Evolutionary conservation across 257 asterid species (phyloP), one percentile per base, ranked within the genome.

Genomic region (Solanum bukasovii): DNA sequence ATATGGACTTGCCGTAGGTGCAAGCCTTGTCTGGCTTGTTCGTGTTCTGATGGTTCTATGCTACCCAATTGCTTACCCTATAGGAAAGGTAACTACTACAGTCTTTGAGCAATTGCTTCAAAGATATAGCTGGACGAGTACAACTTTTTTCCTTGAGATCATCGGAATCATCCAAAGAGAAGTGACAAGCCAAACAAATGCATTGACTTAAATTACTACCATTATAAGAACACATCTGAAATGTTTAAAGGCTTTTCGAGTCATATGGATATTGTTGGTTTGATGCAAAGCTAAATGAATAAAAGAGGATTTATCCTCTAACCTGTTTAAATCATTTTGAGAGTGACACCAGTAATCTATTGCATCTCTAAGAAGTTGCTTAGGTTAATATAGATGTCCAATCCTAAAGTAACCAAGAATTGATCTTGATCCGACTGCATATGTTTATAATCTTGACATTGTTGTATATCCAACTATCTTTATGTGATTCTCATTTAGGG

Each of bases 1-100:
- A 91, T 97, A 97, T 79, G 99, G 99, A 91, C 99, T 97, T 90
- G 96, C 98, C 29, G 98, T 97, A 31, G 99, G 99, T 83, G 98
- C 99, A 49, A 94, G 95, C 90, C 90, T 97, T 61, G 92, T 96
- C 84, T 97, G 99, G 98, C 98, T 96, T 70, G 99, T 97, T 83
- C 97, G 95, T 18, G n/a, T 96, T 88, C 90, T 97, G 89, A 94
- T 97, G 99, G 78, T 96, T 44, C 23, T 95, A 87, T 93, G 94
- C 93, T 96, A 95, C 88, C 98, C 99, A 27, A 91, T 97, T 88
- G 89, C 97, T 85, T 97, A 95, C 86, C 99, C 99, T 31, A 94
- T 97, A 35, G 99, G 99, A 88, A 97, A 97, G 99, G 99, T 97
- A 93, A 70, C 84, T 63, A 83, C 75, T 63, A 9, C 42, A 73